Evolutionary conservation across 257 asterid species (phyloP), one percentile per base, ranked within the genome.

Genomic region (Apocynum venetum): DNA sequence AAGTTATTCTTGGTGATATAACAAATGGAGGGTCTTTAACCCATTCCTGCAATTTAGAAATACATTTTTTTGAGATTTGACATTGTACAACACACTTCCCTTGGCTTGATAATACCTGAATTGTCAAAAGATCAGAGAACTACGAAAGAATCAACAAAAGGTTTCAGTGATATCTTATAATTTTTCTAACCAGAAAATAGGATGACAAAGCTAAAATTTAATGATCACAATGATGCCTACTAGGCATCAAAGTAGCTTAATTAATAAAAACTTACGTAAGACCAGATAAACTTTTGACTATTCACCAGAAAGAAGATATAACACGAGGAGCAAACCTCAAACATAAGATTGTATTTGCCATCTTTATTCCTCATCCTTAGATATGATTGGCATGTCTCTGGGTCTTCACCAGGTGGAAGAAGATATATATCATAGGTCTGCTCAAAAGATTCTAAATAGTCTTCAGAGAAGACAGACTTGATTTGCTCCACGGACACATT

Each of bases 401-500:
- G 92, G 87, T 96, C 99, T 86, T 96, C 99, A 67, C 99, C 99
- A 63, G 99, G 99, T 56, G 99, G 99, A 68, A 96, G 84, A 86
- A 96, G 99, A 86, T 87, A 96, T 63, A 96, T 96, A 86, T 96
- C 99, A 64, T 93, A 93, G 56, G 94, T 96, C 80, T 90, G 89
- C 83, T 96, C 99, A 0, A 82, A 87, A 74, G 87, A 78, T 82
- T 93, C 98, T 59, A 85, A 51, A 51, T 85, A 89, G 67, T 87
- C 99, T 79, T 90, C 93, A 25, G 90, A 80, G 85, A 96, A 78
- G 81, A 85, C 87, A 71, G 91, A 77, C 85, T 89, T 96, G 89
- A 91, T 86, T 83, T 89, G 87, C 83, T 91, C 97, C 65, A 41
- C 88, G 0, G 86, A 79, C 78, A 96, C 76, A 51, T 84, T 79